A percentile compares a stretch with the other conserved stretches of the same genome.
Evolutionary conservation across 1,139 yeast genomes (phyloP).

Genomic region (Magnusiomyces tetraspermus): DNA sequence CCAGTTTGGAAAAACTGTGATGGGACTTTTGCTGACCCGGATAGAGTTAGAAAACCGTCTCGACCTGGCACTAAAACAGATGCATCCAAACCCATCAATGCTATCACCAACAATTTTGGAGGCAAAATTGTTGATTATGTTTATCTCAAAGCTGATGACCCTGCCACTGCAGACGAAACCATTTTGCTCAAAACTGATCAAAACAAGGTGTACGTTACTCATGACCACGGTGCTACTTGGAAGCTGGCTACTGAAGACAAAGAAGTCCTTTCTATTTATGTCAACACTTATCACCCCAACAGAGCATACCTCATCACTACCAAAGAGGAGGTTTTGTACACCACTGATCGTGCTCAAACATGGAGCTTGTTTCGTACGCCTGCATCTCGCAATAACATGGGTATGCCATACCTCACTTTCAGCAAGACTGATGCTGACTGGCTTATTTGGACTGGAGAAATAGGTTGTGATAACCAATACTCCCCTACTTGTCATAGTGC

Average conservation of each 20-base stretch:
- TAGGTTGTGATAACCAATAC: constrained; percentile 43
- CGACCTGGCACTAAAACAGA: constrained; percentile 21
- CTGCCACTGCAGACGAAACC: constrained; percentile 51
- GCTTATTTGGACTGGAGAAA: constrained; percentile 62
- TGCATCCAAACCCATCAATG: constrained; percentile 11
- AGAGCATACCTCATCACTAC: constrained; percentile 53
- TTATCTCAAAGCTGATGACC: constrained; percentile 41
- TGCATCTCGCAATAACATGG: constrained; percentile 31
- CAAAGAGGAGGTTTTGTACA: constrained; percentile 40
- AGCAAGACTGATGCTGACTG: constrained; percentile 46
- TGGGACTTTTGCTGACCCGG: constrained; percentile 10
- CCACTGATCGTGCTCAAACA: constrained; percentile 58
- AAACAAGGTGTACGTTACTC: constrained; percentile 52
- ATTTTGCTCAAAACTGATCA: constrained; percentile 51
- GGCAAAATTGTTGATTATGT: constrained; percentile 45
- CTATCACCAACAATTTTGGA: constrained; percentile 24
- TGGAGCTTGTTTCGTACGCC: constrained; percentile 47
- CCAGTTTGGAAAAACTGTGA: constrained; percentile 19
- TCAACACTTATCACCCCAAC: constrained; percentile 57
- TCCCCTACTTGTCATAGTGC: constrained; percentile 42
- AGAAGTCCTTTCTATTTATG: constrained; percentile 44
- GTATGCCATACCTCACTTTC: constrained; percentile 43
- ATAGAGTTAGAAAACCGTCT: constrained; percentile 17
- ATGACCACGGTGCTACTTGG: constrained; percentile 67
- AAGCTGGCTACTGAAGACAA: constrained; percentile 40